phyloP scores from a whole-genome alignment of 768 basidiomycete species.

The Fomitopsis serialis region DNA sequence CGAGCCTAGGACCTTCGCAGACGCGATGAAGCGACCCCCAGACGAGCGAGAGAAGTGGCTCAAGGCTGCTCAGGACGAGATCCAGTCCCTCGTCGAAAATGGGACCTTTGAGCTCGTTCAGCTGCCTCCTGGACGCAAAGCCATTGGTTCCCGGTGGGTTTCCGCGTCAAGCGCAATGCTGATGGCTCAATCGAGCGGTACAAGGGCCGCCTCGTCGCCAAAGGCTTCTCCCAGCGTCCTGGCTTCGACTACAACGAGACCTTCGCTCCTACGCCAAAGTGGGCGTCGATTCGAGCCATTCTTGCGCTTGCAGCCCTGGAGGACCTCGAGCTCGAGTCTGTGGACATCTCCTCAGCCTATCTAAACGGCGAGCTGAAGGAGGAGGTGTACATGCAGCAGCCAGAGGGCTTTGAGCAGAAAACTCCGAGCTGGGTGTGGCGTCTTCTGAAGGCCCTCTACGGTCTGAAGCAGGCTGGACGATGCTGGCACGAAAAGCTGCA shows the following conservation, averaged over 20 bases:
- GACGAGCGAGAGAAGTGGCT: slow-evolving; percentile 11
- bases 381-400: slow-evolving; percentile 24
- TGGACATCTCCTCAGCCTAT: slow-evolving; percentile 23
- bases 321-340: slow-evolving; percentile 21
- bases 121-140: slow-evolving; percentile 25
- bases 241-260: slow-evolving; percentile 32
- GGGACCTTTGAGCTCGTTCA: slow-evolving; percentile 26
- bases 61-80: slow-evolving; percentile 12
- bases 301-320: slow-evolving; percentile 20
- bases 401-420: slow-evolving; percentile 18
- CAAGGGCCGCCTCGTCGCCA: slow-evolving; percentile 33
- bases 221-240: slow-evolving; percentile 26
- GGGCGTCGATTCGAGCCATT: slow-evolving; percentile 15
- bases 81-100: slow-evolving; percentile 15
- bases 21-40: slow-evolving; percentile 3
- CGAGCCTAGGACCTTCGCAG: slow-evolving; percentile 2
- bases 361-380: slow-evolving; percentile 24
- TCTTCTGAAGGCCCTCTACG: slow-evolving; percentile 32
- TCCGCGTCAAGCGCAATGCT: slow-evolving; percentile 33
- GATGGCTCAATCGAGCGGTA: slow-evolving; percentile 29
- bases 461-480: slow-evolving; percentile 35
- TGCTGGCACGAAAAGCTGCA: slow-evolving; percentile 32
- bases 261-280: slow-evolving; percentile 23
- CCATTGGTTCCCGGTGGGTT: slow-evolving; percentile 30
- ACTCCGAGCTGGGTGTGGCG: slow-evolving; percentile 5